These are phyloP conservation scores for Metarhizium brunneum DNA, from an alignment of 2,329 filamentous ascomycete genomes.

Conservation along the genomic window DNA sequence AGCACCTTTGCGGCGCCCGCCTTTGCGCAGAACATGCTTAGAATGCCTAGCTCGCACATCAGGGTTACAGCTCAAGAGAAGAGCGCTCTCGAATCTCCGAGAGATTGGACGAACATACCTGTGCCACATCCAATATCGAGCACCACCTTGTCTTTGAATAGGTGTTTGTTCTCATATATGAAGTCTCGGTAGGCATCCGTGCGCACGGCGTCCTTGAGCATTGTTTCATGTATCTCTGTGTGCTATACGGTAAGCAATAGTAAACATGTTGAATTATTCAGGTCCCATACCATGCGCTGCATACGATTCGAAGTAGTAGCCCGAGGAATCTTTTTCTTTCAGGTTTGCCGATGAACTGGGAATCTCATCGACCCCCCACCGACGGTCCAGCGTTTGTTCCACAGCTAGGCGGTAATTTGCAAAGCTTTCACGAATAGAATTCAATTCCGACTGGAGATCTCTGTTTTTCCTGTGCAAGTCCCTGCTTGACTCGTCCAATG, in stretches of 20 bases:
- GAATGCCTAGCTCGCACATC: slow-evolving; percentile 48
- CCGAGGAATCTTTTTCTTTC: slow-evolving; percentile 22
- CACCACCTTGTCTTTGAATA: slow-evolving; percentile 79
- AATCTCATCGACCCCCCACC: slow-evolving; percentile 46
- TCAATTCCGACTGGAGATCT: slow-evolving; percentile 52
- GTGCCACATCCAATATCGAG: slow-evolving; percentile 86
- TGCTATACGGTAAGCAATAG: not conserved
- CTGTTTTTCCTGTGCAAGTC: slow-evolving; percentile 39
- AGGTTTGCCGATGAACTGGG: not conserved
- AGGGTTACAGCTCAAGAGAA: not conserved
- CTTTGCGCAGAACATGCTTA: slow-evolving; percentile 90
- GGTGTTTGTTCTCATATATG: slow-evolving; percentile 81
- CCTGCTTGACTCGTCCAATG: slow-evolving; percentile 17
- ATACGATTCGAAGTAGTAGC: slow-evolving; percentile 53
- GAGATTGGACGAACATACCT: slow-evolving; percentile 25
- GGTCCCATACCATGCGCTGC: slow-evolving; percentile 44
- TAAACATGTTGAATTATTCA: not conserved
- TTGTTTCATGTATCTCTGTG: slow-evolving; percentile 82
- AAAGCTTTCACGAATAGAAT: slow-evolving; percentile 51
- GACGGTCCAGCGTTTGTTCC: slow-evolving; percentile 55
- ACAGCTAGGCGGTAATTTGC: slow-evolving; percentile 56
- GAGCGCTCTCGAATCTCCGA: slow-evolving; percentile 10
- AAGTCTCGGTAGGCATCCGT: slow-evolving; percentile 93
- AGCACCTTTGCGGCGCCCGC: slow-evolving; percentile 81
- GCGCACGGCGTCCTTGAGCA: slow-evolving; percentile 83